These are phyloP conservation scores for Phoma herbarum DNA, from an alignment of 2,329 filamentous ascomycete species.

Conservation along the genomic window DNA sequence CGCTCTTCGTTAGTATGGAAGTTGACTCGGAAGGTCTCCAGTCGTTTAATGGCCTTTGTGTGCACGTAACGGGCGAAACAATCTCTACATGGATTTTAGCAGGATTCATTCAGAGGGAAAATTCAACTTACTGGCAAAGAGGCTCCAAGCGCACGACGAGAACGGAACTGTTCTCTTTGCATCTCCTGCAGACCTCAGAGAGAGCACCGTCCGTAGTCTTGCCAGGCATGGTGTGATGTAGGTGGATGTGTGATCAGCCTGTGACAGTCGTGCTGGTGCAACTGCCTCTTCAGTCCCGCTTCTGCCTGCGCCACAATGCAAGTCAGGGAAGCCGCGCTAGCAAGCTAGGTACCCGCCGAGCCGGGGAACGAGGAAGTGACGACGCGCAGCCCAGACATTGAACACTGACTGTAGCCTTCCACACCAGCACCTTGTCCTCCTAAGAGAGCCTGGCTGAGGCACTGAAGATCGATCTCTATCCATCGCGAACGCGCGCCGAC, in stretches of 20 bases:
- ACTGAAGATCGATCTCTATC: neutral
- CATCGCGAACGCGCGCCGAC: neutral
- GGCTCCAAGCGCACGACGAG: conserved; percentile 66
- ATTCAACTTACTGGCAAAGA: conserved; percentile 64
- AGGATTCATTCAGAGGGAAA: conserved; percentile 8
- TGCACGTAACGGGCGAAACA: conserved; percentile 83
- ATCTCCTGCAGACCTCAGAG: conserved; percentile 63
- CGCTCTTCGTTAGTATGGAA: conserved; percentile 56
- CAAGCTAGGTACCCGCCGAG: conserved; percentile 4
- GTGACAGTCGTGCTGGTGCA: neutral
- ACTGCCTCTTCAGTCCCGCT: neutral
- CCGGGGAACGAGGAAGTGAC: conserved; percentile 26
- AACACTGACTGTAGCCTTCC: conserved; percentile 20
- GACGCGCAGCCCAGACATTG: conserved; percentile 33
- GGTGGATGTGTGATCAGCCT: conserved; percentile 15
- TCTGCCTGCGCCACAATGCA: conserved; percentile 14
- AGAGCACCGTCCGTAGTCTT: conserved; percentile 32
- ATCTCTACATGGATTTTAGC: conserved; percentile 56
- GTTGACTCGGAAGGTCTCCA: conserved; percentile 69
- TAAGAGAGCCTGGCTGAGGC: neutral
- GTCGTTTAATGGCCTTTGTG: conserved; percentile 81
- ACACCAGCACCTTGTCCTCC: conserved; percentile 8
- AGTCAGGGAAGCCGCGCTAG: conserved; percentile 7
- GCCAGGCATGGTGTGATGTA: conserved; percentile 42
- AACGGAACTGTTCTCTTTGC: conserved; percentile 59